Conservation (phyloP, 78 protist species). For the Dictyostelium purpureum region DNA sequence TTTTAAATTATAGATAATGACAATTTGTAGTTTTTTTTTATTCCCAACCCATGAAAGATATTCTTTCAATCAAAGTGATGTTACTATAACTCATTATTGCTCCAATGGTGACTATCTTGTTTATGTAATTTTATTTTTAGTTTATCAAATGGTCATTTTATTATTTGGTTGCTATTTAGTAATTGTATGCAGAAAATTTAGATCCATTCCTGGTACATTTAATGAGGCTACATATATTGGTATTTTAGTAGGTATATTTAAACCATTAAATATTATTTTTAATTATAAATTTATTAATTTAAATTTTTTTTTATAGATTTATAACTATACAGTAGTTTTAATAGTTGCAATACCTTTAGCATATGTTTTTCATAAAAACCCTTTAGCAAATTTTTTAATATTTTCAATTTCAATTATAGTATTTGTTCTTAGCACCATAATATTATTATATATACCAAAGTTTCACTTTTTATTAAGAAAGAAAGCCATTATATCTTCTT, state of each 20-base stretch:
- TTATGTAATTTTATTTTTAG: not conserved
- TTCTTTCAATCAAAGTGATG: not conserved
- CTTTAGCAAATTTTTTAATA: slow-evolving; percentile 44
- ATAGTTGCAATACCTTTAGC: slow-evolving; percentile 27
- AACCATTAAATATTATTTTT: not conserved
- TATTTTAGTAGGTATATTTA: slow-evolving; percentile 22
- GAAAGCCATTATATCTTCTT: slow-evolving; percentile 11
- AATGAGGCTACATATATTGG: slow-evolving; percentile 76
- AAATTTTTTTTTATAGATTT: not conserved
- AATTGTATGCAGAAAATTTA: slow-evolving; percentile 64
- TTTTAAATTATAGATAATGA: not conserved
- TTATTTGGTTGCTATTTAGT: slow-evolving; percentile 67
- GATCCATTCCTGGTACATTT: slow-evolving; percentile 61
- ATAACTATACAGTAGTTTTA: slow-evolving; percentile 35
- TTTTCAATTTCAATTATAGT: not conserved
- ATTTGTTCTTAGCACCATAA: slow-evolving; percentile 22
- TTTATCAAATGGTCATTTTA: slow-evolving; percentile 38
- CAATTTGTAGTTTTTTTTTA: not conserved
- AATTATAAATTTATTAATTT: not conserved
- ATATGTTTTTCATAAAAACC: slow-evolving; percentile 23
- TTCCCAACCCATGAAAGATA: not conserved
- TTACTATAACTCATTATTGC: slow-evolving; percentile 27
- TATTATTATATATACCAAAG: slow-evolving; percentile 39
- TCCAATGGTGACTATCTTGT: not conserved
- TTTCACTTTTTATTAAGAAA: slow-evolving; percentile 34